These are phyloP conservation scores for Colletotrichum truncatum DNA, from an alignment of 2,329 filamentous ascomycete genomes.

Conservation along the genomic window DNA sequence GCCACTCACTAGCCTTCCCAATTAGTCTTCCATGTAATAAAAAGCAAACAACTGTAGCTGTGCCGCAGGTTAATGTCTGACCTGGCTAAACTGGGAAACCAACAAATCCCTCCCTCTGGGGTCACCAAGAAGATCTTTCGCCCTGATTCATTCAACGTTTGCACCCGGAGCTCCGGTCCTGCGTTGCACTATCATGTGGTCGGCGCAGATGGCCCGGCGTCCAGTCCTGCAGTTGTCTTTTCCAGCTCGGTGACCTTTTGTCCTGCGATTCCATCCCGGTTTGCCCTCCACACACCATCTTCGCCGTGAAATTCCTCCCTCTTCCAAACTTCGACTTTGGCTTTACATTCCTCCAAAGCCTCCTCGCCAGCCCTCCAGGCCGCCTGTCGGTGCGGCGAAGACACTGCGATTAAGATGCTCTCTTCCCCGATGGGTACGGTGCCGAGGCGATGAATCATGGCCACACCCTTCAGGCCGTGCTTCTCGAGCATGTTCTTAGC, in stretches of 20 bases:
- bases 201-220: neutral
- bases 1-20: no score
- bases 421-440: slow-evolving; percentile 91
- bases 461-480: slow-evolving; percentile 76
- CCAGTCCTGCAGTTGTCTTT: neutral
- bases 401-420: slow-evolving; percentile 90
- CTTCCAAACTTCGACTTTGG: slow-evolving; percentile 94
- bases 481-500: slow-evolving; percentile 63
- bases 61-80: no score
- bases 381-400: slow-evolving; percentile 81
- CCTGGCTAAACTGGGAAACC: no score
- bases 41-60: no score
- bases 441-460: slow-evolving; percentile 86
- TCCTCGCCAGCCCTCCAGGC: slow-evolving; percentile 92
- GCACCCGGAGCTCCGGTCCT: no score
- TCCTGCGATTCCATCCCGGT: slow-evolving; percentile 76
- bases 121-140: no score
- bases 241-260: slow-evolving; percentile 48
- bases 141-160: no score
- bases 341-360: slow-evolving; percentile 87
- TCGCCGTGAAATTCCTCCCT: slow-evolving; percentile 84
- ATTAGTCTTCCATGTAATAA: no score
- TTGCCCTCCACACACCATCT: slow-evolving; percentile 87
- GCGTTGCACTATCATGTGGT: no score
- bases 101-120: no score